Evolutionary conservation across 225 moss, liverwort and hornwort species (phyloP), one percentile per base, ranked within the genome.

Genomic region (Climacium dendroides): DNA sequence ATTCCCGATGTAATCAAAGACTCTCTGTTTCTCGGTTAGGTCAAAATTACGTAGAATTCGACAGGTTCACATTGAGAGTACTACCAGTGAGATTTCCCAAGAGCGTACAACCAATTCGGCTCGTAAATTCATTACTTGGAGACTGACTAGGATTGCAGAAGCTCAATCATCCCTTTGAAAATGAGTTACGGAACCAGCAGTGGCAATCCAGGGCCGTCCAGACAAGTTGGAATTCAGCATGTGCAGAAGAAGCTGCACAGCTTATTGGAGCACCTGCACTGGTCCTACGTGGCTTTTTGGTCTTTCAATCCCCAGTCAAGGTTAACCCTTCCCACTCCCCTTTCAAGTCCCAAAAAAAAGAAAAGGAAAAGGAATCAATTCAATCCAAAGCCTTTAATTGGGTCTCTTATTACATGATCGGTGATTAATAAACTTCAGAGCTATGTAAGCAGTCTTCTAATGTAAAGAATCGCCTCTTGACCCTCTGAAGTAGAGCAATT

Each of bases 281-380:
- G 97, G 94, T 89, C 94, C 8, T 97, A 96, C 75, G 94, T 82
- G 8, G 89, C 93, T 52, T 86, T 94, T 43, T 94, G 94, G 95
- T 88, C 92, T 43, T 82, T 91, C 88, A 85, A 90, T 39, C 85
- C 86, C 26, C 89, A 75, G 29, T 82, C 87, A 77, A 93, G 92
- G 94, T 94, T 85, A 34, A 66, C 30, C 82, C 70, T 83, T 69
- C 50, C 66, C 13, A 9, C 58, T 77, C 71, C 28, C 61, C 64
- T 79, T 20, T 43, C 67, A 57, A 28, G 57, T 60, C 48, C 50
- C 13, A 4, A 59, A 37, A 39, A 52, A 41, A 22, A n/a, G 23
- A 12, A 29, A 22, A n/a, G 23, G 9, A 29, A 6, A 14, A 43
- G n/a, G 19, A 67, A 34, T 26, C 26, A 30, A n/a, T 50, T 53